Base-by-base conservation (phyloP, 495 filamentous ascomycete species). In the Aspergillus sclerotiicarbonarius region DNA sequence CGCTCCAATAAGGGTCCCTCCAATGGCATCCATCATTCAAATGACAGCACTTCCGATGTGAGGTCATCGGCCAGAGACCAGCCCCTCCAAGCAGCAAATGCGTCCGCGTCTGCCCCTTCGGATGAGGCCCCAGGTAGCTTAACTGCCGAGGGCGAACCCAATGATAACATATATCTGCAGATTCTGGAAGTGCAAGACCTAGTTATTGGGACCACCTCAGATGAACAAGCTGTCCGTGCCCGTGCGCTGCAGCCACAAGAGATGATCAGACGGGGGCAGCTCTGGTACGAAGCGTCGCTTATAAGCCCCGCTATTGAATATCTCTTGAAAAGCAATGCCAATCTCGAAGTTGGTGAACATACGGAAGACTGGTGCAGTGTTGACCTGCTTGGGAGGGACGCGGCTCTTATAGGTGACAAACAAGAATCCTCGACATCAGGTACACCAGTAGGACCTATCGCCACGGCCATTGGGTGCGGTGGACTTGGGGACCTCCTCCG, bases 241-340 rank as follows among this genome's bases (percentile, higher is more conserved):
- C 63, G 61, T 8, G 64, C 67, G 19, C 52, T 58, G 6, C 21
- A 60, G 10, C 12, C 57, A 4, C 20, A 50, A 1, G 65, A 70
- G 3, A 77, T 78, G 74, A 54, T 67, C 13, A 57, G 57, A 4
- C 58, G 61, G 5, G 65, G 70, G 8, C 63, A 68, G n/a, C 58
- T 74, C 7, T 83, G 80, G 79, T 81, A 75, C 63, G 70, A 76
- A 47, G 72, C 70, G 12, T 73, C 69, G 9, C 41, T 82, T 7
- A 55, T 69, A 31, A 76, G 71, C 35, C 57, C 56, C 9, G 44
- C 59, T 4, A 70, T 75, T 8, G 63, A 69, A 15, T 44, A 54
- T 0, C 56, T 73, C 0, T 39, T 77, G 33, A 56, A 63, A 49
- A 29, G 67, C 12, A 78, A 77, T 25, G 13, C 35, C 0, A 43